Percentiles rank a stretch among this genome's conserved stretches.
phyloP scores from a whole-genome alignment of 2,329 filamentous ascomycete species.

The Amesomyces nigricolor region DNA sequence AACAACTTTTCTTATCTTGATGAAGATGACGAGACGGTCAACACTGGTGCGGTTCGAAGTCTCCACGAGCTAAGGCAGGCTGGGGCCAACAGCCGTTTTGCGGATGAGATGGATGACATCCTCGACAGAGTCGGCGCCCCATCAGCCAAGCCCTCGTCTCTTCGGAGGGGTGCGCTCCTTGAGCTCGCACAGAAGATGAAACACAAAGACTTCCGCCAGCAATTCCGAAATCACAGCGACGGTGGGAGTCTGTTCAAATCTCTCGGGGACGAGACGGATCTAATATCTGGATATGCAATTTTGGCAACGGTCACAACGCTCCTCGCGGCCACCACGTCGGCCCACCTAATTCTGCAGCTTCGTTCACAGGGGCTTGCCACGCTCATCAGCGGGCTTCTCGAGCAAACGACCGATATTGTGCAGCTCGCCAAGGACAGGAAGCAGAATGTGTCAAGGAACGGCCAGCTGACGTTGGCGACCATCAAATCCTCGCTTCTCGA shows the following conservation, averaged over 20 bases:
- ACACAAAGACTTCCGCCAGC: slow-evolving; percentile 57
- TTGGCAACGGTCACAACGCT: slow-evolving; percentile 59
- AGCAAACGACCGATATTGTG: slow-evolving; percentile 49
- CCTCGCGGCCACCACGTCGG: slow-evolving; percentile 53
- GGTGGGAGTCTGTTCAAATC: slow-evolving; percentile 63
- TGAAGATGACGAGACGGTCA: slow-evolving; percentile 38
- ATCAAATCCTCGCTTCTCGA: slow-evolving; percentile 50
- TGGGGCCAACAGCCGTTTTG: slow-evolving; percentile 60
- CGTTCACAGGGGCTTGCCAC: slow-evolving; percentile 47
- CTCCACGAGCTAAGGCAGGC: slow-evolving; percentile 62
- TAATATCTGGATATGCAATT: slow-evolving; percentile 57
- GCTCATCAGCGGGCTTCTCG: slow-evolving; percentile 53
- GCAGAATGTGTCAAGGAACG: slow-evolving; percentile 63
- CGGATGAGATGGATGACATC: slow-evolving; percentile 61
- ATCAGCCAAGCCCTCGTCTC: slow-evolving; percentile 40
- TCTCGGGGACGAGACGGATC: slow-evolving; percentile 54
- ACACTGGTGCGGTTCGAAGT: slow-evolving; percentile 51
- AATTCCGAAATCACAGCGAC: slow-evolving; percentile 69
- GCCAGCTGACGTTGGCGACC: slow-evolving; percentile 49
- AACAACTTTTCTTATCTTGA: slow-evolving; percentile 37
- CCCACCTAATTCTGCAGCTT: slow-evolving; percentile 54
- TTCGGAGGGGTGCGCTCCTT: slow-evolving; percentile 53
- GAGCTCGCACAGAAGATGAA: slow-evolving; percentile 56
- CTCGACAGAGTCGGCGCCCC: slow-evolving; percentile 55
- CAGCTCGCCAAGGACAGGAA: slow-evolving; percentile 58